Base-by-base conservation (phyloP, 371 early-diverging fungal genomes). In the Nosema muscidifuracis region DNA sequence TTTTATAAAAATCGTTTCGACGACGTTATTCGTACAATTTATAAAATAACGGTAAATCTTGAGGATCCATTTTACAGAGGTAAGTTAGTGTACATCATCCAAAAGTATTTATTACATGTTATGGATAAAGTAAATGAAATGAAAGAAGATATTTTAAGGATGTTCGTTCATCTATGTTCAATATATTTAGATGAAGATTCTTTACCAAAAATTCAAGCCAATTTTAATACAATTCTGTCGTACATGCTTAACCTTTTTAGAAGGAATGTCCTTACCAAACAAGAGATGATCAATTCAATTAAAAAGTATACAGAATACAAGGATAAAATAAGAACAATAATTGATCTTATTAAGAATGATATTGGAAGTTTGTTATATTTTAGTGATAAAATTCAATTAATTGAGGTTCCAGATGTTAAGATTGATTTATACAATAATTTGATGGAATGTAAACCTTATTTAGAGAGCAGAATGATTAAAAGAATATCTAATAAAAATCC, bases 191-290 rank as follows among this genome's bases (percentile, higher is more conserved):
- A 47, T n/a, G n/a, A n/a, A 10, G 47, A 47, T 47, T 4, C n/a
- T n/a, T 20, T 47, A n/a, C 47, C 47, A 4, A 20, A n/a, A 34
- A 66, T 47, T 30, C 24, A 28, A 6, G 38, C 50, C 12, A 51
- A 38, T 24, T 38, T 40, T 18, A 51, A 66, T 24, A 55, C 51
- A 26, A 20, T 36, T 36, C 22, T 55, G 16, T 53, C 55, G 22
- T 66, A 53, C 34, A 34, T 51, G 7, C 36, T 66, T n/a, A 66
- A 55, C 22, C 33, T 66, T 2, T 53, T 51, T 15, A 66, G 47
- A 34, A 3, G 67, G 34, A 53, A 42, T 9, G 34, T 66, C 18
- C 6, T 18, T 9, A 13, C 12, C 33, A 12, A 53, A 33, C 18
- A 16, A n/a, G 53, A 22, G 22, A 43, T 55, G 16, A 30, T 66